A percentile compares a stretch with the other conserved stretches of the same genome.
Conservation (phyloP, 2,329 filamentous ascomycete genomes). For the Graphilbum ipis-grandicollis region DNA sequence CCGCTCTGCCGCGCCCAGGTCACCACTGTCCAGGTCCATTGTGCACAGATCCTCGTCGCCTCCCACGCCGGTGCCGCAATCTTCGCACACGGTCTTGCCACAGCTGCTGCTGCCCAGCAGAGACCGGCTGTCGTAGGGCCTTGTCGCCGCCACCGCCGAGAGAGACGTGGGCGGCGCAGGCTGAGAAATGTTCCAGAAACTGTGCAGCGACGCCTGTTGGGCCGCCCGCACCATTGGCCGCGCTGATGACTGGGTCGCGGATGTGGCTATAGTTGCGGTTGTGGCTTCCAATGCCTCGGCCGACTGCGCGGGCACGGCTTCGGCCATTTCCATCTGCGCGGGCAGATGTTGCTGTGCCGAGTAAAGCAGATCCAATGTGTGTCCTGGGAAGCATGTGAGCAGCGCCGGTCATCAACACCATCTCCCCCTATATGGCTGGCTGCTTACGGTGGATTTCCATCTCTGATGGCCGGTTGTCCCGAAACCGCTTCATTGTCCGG, state of each 20-base stretch:
- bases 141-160: conserved; percentile 1
- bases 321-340: neutral
- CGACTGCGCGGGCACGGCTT: too few species aligned
- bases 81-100: conserved; percentile 33
- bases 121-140: conserved; percentile 12
- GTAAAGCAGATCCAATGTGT: conserved; percentile 40
- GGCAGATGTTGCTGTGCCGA: conserved; percentile 19
- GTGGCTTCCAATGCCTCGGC: neutral
- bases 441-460: conserved; percentile 35
- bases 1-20: conserved; percentile 11
- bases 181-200: conserved; percentile 38
- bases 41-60: conserved; percentile 19
- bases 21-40: conserved; percentile 21
- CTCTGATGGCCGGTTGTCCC: conserved; percentile 40
- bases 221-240: neutral
- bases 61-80: conserved; percentile 23
- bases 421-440: neutral
- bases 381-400: conserved; percentile 20
- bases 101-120: too few species aligned
- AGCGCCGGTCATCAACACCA: neutral
- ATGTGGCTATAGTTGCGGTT: too few species aligned
- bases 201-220: conserved; percentile 40
- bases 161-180: conserved; percentile 7
- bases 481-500: conserved; percentile 43
- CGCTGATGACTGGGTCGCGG: too few species aligned